These are phyloP conservation scores for Liriodendron chinense DNA, from an alignment of 164 flowering plant genomes.

Conservation along the genomic window DNA sequence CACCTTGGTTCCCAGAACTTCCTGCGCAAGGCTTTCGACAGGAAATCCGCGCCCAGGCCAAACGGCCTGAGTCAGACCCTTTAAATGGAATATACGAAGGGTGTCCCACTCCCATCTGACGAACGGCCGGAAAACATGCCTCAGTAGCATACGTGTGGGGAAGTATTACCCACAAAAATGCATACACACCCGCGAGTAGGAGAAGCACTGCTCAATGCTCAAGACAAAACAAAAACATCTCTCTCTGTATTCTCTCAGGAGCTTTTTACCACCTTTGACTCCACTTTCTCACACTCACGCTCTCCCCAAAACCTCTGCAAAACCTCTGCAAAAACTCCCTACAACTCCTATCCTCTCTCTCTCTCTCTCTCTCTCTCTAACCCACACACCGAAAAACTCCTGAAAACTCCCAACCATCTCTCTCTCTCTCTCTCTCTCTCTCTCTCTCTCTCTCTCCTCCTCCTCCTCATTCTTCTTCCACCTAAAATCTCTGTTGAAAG, in stretches of 20 bases:
- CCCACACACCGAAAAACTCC: constrained; percentile 1
- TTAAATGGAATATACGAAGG: too few species aligned
- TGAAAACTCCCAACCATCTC: background rate
- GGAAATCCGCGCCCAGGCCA: too few species aligned
- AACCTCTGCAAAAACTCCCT: background rate
- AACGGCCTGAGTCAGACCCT: too few species aligned
- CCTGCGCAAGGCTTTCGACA: too few species aligned
- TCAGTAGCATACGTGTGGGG: too few species aligned
- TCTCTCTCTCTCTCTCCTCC: background rate
- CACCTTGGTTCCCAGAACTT: too few species aligned
- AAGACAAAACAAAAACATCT: background rate
- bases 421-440: background rate
- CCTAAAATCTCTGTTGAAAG: background rate
- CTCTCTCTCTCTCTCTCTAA: background rate
- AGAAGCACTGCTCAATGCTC: too few species aligned
- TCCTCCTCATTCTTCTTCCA: background rate
- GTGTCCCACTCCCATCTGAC: too few species aligned
- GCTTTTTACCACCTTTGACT: constrained; percentile 8
- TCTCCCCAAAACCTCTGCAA: too few species aligned
- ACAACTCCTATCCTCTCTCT: background rate
- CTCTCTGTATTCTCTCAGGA: constrained; percentile 1
- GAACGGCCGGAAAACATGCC: too few species aligned
- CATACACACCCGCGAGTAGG: too few species aligned
- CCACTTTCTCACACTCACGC: background rate
- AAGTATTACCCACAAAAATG: too few species aligned